Conservation (phyloP, 2,329 filamentous ascomycete species). For the Diaporthe caulivora region DNA sequence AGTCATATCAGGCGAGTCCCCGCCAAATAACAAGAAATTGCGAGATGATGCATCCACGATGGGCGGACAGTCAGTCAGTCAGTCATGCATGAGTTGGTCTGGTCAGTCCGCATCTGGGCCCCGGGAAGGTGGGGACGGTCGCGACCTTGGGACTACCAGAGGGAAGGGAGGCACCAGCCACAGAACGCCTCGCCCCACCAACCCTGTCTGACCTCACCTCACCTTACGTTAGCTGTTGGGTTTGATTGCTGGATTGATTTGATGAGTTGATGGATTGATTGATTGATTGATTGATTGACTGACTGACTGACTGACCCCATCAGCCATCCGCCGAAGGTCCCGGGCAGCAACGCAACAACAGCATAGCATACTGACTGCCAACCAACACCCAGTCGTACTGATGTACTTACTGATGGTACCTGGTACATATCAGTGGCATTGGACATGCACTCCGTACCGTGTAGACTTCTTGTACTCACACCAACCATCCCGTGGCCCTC, state of each 20-base stretch:
- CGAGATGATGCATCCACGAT: slow-evolving; percentile 25
- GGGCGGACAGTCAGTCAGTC: background rate
- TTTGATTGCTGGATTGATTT: too few relatives aligned
- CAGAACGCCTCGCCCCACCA: slow-evolving; percentile 3
- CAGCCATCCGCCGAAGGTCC: slow-evolving; percentile 1
- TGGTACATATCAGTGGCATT: too few relatives aligned
- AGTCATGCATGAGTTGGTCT: slow-evolving; percentile 15
- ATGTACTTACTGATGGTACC: too few relatives aligned
- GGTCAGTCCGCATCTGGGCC: background rate
- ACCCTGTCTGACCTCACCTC: background rate
- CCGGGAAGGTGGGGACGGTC: slow-evolving; percentile 14
- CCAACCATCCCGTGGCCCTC: too few relatives aligned
- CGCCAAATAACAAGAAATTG: slow-evolving; percentile 18
- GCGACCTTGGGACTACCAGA: background rate
- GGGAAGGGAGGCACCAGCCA: slow-evolving; percentile 27
- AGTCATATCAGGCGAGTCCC: slow-evolving; percentile 15
- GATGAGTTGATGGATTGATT: too few relatives aligned
- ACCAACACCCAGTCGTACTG: too few relatives aligned
- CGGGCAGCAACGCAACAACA: background rate
- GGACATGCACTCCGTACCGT: too few relatives aligned
- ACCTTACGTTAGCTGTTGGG: too few relatives aligned
- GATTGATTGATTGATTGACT: too few relatives aligned
- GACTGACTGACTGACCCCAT: background rate
- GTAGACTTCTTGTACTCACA: too few relatives aligned
- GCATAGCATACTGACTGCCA: too few relatives aligned